phyloP scores from a whole-genome alignment of 2,329 filamentous ascomycete genomes.

The Colletotrichum filicis region DNA sequence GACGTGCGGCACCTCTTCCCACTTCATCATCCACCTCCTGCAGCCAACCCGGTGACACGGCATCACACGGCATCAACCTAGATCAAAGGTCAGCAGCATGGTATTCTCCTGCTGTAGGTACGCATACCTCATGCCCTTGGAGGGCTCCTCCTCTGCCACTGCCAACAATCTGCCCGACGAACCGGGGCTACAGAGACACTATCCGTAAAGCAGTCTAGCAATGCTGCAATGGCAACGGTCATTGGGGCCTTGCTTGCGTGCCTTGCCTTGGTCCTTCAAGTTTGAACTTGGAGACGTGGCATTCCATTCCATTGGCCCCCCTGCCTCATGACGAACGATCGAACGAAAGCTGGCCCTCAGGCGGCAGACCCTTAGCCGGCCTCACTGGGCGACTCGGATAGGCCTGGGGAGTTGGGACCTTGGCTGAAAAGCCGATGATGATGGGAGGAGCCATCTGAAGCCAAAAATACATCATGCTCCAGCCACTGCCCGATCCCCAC shows the following conservation, averaged over 20 bases:
- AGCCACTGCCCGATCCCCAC: slow-evolving; percentile 20
- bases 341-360: background rate
- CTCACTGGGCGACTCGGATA: background rate
- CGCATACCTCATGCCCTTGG: background rate
- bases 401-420: background rate
- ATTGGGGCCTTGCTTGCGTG: background rate
- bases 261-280: background rate
- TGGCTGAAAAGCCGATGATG: background rate
- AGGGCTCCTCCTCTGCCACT: background rate
- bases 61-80: slow-evolving; percentile 21
- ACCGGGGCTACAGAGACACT: background rate
- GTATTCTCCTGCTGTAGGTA: background rate
- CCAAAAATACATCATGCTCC: slow-evolving; percentile 32
- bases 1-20: background rate
- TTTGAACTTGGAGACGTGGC: slow-evolving; percentile 8
- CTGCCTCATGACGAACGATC: slow-evolving; percentile 9
- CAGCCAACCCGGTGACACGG: background rate
- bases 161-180: background rate
- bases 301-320: slow-evolving; percentile 21
- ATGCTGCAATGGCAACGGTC: slow-evolving; percentile 1
- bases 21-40: background rate
- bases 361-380: background rate
- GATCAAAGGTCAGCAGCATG: background rate
- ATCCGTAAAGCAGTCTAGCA: background rate
- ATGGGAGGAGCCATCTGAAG: slow-evolving; percentile 24